These are phyloP conservation scores for Phylloporus arenicola DNA, from an alignment of 768 basidiomycete genomes.

Conservation along the genomic window DNA sequence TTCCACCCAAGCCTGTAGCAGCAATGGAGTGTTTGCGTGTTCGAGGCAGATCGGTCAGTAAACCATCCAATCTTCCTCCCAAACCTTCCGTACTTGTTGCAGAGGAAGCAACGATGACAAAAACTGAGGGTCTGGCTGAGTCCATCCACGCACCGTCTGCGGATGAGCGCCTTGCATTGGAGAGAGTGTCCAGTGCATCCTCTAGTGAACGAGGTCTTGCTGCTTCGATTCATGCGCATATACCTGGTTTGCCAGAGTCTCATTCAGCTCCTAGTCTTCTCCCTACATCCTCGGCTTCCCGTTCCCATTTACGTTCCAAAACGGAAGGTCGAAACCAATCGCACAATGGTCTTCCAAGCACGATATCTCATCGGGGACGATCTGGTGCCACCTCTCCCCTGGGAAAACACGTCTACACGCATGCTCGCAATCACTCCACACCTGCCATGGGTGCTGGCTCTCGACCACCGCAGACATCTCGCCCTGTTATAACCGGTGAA, in stretches of 20 bases:
- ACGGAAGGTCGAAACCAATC: conserved; percentile 46
- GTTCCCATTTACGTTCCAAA: conserved; percentile 49
- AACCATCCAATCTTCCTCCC: conserved; percentile 9
- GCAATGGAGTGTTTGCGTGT: conserved; percentile 14
- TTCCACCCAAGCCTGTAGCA: conserved; percentile 43
- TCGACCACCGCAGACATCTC: conserved; percentile 40
- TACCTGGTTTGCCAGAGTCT: conserved; percentile 32
- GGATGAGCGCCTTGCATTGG: conserved; percentile 15
- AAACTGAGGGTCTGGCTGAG: conserved; percentile 19
- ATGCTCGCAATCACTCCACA: conserved; percentile 61
- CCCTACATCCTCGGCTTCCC: conserved; percentile 21
- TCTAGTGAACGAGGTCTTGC: conserved; percentile 34
- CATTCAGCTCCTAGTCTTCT: conserved; percentile 32
- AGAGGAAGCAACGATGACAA: conserved; percentile 14
- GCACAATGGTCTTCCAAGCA: conserved; percentile 21
- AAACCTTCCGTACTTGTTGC: conserved; percentile 5
- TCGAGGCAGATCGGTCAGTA: conserved; percentile 12
- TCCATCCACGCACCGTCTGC: conserved; percentile 24
- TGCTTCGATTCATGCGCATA: conserved; percentile 57
- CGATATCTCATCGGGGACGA: conserved; percentile 31
- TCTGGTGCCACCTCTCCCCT: conserved; percentile 44
- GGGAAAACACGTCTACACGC: conserved; percentile 31
- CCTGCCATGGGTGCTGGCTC: conserved; percentile 37
- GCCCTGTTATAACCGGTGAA: conserved; percentile 71
- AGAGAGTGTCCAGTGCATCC: conserved; percentile 14